phyloP scores from a whole-genome alignment of 1,284 basidiomycete genomes.

The Ganoderma multipileum region DNA sequence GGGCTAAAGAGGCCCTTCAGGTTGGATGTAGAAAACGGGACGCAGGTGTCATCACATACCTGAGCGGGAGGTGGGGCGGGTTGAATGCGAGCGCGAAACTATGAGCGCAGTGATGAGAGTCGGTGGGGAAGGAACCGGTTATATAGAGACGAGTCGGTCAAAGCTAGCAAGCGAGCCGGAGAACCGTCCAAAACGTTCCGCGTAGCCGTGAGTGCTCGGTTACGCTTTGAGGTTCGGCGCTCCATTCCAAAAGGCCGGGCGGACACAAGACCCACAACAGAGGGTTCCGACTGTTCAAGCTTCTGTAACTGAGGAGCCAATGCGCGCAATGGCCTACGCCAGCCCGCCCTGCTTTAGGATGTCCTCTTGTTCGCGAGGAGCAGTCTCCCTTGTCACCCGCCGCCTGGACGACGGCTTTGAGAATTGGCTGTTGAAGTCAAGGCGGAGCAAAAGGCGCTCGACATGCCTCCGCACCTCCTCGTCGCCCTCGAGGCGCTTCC shows the following conservation, averaged over 20 bases:
- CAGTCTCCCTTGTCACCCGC: conserved; percentile 26
- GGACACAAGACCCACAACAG: background rate
- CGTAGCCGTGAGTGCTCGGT: background rate
- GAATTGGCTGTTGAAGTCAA: conserved; percentile 87
- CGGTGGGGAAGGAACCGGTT: background rate
- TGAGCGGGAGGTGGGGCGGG: background rate
- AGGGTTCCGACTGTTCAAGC: background rate
- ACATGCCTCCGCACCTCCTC: conserved; percentile 80
- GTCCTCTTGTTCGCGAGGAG: conserved; percentile 42
- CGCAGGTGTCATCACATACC: background rate
- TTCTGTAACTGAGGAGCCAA: background rate
- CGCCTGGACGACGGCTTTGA: conserved; percentile 55
- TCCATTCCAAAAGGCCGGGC: background rate
- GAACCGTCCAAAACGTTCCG: background rate
- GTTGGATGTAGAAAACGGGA: background rate
- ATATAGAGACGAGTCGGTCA: background rate
- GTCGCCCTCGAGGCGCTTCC: conserved; percentile 55
- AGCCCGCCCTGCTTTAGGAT: conserved; percentile 53
- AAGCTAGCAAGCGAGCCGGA: background rate
- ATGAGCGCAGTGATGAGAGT: background rate
- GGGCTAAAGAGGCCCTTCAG: background rate
- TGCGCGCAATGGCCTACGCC: conserved; percentile 23
- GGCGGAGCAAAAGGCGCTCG: conserved; percentile 80
- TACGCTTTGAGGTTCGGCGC: background rate
- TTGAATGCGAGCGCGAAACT: background rate